Conservation (phyloP, 2,329 filamentous ascomycete genomes). For the Tolypocladium guangdongense region DNA sequence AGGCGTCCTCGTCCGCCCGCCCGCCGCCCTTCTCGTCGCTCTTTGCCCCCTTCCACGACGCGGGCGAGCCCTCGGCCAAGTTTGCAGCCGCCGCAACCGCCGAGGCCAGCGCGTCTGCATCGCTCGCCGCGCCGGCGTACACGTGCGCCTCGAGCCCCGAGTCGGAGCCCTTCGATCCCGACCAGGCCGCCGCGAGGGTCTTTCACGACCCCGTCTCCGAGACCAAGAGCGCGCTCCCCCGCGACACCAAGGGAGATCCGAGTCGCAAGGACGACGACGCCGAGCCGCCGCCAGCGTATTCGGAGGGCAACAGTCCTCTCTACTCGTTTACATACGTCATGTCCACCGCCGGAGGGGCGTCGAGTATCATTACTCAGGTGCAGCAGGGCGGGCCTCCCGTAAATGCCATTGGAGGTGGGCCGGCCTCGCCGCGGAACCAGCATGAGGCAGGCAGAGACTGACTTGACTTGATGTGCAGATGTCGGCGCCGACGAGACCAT, state of each 20-base stretch:
- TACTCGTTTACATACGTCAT: constrained; percentile 92
- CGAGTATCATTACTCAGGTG: constrained; percentile 99
- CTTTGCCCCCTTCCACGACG: constrained; percentile 32
- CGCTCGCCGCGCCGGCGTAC: constrained; percentile 42
- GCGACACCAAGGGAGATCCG: constrained; percentile 66
- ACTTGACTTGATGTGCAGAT: constrained; percentile 36
- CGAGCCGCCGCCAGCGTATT: constrained; percentile 93
- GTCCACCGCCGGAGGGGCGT: constrained; percentile 91
- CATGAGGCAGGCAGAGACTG: neutral
- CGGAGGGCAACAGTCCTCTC: constrained; percentile 87
- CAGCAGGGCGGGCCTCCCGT: constrained; percentile 86
- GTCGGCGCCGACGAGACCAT: constrained; percentile 88
- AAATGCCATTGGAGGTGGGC: constrained; percentile 74
- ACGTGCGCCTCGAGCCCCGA: constrained; percentile 24
- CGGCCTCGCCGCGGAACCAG: neutral
- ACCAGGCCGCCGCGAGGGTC: constrained; percentile 23
- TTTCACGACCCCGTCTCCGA: constrained; percentile 51
- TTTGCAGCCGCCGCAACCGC: constrained; percentile 15
- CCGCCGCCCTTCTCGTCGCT: constrained; percentile 53
- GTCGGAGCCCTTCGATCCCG: constrained; percentile 25
- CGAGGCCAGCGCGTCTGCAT: constrained; percentile 16
- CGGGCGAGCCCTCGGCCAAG: constrained; percentile 22
- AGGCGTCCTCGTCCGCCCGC: constrained; percentile 39
- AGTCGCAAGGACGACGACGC: constrained; percentile 70
- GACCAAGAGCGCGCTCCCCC: constrained; percentile 75